phyloP scores from a whole-genome alignment of 768 basidiomycete genomes.

The Pisolithus sp. region DNA sequence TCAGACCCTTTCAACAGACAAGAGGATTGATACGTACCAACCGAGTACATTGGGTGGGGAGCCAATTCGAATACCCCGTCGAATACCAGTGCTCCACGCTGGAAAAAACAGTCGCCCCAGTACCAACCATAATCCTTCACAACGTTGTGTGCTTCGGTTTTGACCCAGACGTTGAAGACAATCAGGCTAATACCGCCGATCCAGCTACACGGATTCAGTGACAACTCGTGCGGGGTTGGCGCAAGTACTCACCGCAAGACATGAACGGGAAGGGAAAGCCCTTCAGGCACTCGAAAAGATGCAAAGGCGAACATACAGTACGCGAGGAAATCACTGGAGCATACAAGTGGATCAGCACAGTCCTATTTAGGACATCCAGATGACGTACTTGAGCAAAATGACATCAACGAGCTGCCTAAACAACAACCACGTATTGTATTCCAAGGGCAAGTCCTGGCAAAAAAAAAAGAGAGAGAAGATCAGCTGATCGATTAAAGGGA shows the following conservation, averaged over 20 bases:
- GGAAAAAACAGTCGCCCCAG: slow-evolving; percentile 92
- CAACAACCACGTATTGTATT: slow-evolving; percentile 95
- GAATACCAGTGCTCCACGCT: slow-evolving; percentile 88
- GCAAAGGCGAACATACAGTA: slow-evolving; percentile 95
- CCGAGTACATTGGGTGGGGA: slow-evolving; percentile 95
- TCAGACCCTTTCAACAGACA: neutral
- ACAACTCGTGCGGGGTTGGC: neutral
- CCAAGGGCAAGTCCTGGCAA: slow-evolving; percentile 75
- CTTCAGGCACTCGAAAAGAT: slow-evolving; percentile 81
- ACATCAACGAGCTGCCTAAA: slow-evolving; percentile 96
- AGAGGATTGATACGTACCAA: slow-evolving; percentile 37
- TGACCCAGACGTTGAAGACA: slow-evolving; percentile 96
- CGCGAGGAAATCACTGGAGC: slow-evolving; percentile 79
- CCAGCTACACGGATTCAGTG: slow-evolving; percentile 52
- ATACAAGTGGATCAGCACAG: slow-evolving; percentile 2
- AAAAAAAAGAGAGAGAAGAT: neutral
- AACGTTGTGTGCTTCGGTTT: slow-evolving; percentile 94
- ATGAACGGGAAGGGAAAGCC: slow-evolving; percentile 67
- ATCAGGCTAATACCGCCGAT: slow-evolving; percentile 78
- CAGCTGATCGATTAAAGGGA: slow-evolving; percentile 1
- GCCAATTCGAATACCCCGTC: slow-evolving; percentile 97
- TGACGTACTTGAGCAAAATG: slow-evolving; percentile 85
- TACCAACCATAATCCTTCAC: slow-evolving; percentile 99
- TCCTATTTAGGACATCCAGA: neutral
- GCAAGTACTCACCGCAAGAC: slow-evolving; percentile 57